Percentiles rank a stretch among this genome's conserved stretches.
Conservation (phyloP, 805 yeast species). For the Saturnispora quitensis region DNA sequence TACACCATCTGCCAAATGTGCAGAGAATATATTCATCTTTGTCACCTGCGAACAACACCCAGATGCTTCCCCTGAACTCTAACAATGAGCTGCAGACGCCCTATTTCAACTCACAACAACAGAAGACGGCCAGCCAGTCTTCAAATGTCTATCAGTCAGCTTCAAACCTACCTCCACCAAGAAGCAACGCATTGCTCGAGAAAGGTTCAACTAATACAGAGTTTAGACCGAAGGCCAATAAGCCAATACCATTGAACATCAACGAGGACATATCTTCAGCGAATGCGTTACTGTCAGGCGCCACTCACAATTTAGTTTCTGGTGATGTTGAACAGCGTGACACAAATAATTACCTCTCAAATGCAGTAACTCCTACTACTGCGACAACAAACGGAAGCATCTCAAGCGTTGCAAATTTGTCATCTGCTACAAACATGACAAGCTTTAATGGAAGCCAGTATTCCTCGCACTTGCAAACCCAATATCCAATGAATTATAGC, state of each 20-base stretch:
- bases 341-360: neutral
- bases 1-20: neutral
- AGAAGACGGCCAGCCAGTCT: neutral
- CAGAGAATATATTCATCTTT: neutral
- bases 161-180: slow-evolving; percentile 24
- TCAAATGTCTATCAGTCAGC: slow-evolving; percentile 2
- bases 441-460: slow-evolving; percentile 4
- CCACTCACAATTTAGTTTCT: slow-evolving; percentile 1
- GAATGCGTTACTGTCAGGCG: neutral
- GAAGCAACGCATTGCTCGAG: slow-evolving; percentile 14
- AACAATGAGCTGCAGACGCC: neutral
- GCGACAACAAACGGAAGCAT: slow-evolving; percentile 6
- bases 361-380: slow-evolving; percentile 4
- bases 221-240: slow-evolving; percentile 24
- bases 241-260: slow-evolving; percentile 25
- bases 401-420: neutral
- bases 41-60: neutral
- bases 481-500: neutral
- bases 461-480: slow-evolving; percentile 3
- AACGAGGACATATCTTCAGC: slow-evolving; percentile 1
- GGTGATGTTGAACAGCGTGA: neutral
- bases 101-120: neutral
- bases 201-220: slow-evolving; percentile 11
- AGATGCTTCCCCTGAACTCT: neutral
- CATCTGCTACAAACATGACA: neutral